Percentiles rank a stretch among this genome's conserved stretches.
phyloP scores from a whole-genome alignment of 805 yeast genomes.

The Debaryomyces tyrocola region DNA sequence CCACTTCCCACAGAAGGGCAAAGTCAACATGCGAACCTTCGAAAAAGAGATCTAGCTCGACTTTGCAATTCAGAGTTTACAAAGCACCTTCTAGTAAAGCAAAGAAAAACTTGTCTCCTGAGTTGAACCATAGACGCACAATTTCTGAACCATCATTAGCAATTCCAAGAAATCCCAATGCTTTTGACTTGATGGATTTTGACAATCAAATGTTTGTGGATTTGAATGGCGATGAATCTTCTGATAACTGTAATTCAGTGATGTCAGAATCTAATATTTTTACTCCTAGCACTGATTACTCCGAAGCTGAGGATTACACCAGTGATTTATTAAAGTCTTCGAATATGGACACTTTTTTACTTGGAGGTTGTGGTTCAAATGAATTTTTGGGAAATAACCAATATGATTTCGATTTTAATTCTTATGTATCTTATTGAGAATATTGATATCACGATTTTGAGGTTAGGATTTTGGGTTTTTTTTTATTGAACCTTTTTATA shows the following conservation, averaged over 20 bases:
- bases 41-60: constrained; percentile 2
- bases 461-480: too few species aligned
- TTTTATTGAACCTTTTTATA: too few species aligned
- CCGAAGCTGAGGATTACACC: constrained; percentile 17
- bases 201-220: constrained; percentile 18
- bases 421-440: neutral
- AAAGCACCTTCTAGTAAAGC: constrained; percentile 21
- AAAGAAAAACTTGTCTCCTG: constrained; percentile 16
- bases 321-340: constrained; percentile 9
- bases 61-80: constrained; percentile 29
- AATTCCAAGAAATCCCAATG: constrained; percentile 7
- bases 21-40: constrained; percentile 22
- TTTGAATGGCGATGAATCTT: constrained; percentile 7
- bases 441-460: neutral
- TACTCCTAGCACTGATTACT: constrained; percentile 23
- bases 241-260: constrained; percentile 2
- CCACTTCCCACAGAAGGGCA: constrained; percentile 23
- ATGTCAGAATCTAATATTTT: constrained; percentile 7
- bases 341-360: constrained; percentile 14
- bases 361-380: constrained; percentile 17
- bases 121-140: constrained; percentile 20
- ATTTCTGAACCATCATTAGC: constrained; percentile 18
- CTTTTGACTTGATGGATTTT: constrained; percentile 30
- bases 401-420: constrained; percentile 24
- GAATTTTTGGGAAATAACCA: constrained; percentile 22